Evolutionary conservation across 441 rosid species (phyloP).

Genomic region (Syzygium syzygioides): DNA sequence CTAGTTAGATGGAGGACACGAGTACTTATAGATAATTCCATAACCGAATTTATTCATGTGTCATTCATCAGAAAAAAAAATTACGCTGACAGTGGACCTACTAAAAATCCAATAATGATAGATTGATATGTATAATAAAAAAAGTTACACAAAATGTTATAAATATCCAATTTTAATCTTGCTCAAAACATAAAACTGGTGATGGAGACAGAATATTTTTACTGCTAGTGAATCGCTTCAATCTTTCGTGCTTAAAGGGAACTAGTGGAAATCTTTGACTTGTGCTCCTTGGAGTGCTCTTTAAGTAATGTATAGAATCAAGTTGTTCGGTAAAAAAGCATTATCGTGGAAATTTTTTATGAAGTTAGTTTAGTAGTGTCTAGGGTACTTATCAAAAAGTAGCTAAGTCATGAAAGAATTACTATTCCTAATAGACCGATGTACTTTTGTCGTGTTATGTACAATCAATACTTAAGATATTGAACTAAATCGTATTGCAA

Average conservation of each 20-base stretch:
- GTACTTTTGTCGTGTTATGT: rapidly evolving
- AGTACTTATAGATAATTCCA: background rate
- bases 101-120: background rate
- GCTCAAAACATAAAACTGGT: background rate
- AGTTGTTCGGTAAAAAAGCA: background rate
- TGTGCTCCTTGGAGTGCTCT: background rate
- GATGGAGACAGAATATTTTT: background rate
- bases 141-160: background rate
- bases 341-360: background rate
- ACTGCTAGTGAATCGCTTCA: background rate
- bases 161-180: background rate
- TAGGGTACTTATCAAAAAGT: background rate
- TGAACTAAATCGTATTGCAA: background rate
- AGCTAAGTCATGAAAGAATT: background rate
- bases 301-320: background rate
- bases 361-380: background rate
- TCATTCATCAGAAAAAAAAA: background rate
- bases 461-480: background rate
- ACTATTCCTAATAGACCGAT: background rate
- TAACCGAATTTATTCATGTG: background rate
- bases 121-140: background rate
- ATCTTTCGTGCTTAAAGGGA: background rate
- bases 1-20: background rate
- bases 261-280: background rate
- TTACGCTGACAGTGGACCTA: background rate